Evolutionary conservation across 495 filamentous ascomycete genomes (phyloP).

Genomic region (Lentithecium fluviatile): DNA sequence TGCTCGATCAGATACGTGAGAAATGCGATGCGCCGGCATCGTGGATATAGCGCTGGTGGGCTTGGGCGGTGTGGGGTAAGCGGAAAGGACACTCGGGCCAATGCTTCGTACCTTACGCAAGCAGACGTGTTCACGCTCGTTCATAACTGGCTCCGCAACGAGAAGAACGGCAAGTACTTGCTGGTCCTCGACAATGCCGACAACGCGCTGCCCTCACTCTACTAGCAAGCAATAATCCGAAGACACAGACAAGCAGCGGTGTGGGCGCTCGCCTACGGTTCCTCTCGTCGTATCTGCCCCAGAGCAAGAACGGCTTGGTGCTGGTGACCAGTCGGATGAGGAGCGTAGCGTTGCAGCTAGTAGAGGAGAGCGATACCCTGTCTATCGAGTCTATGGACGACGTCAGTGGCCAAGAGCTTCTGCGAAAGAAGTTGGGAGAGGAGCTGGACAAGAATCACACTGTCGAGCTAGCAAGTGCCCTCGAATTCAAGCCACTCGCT

Average conservation of each 20-base stretch:
- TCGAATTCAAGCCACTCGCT: conserved; percentile 33
- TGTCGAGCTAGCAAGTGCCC: conserved; percentile 15
- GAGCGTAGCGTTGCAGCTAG: conserved; percentile 33
- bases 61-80: too few relatives aligned
- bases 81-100: too few relatives aligned
- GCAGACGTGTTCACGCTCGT: conserved; percentile 42
- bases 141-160: conserved; percentile 42
- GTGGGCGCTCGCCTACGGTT: neutral
- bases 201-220: conserved; percentile 44
- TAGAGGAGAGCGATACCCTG: conserved; percentile 46
- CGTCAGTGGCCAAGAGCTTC: conserved; percentile 39
- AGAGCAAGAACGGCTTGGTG: conserved; percentile 25
- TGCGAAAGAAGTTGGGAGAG: conserved; percentile 45
- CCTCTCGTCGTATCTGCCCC: conserved; percentile 14
- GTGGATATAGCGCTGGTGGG: too few relatives aligned
- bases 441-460: conserved; percentile 18
- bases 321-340: conserved; percentile 17
- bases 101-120: too few relatives aligned
- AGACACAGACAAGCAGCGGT: neutral
- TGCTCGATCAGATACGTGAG: too few relatives aligned
- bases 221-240: neutral
- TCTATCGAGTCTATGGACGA: conserved; percentile 41
- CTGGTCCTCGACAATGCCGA: conserved; percentile 57
- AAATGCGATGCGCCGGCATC: too few relatives aligned
- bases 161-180: conserved; percentile 47